Base-by-base conservation (phyloP, 306 rosid species). In the Vigna trinervia region DNA sequence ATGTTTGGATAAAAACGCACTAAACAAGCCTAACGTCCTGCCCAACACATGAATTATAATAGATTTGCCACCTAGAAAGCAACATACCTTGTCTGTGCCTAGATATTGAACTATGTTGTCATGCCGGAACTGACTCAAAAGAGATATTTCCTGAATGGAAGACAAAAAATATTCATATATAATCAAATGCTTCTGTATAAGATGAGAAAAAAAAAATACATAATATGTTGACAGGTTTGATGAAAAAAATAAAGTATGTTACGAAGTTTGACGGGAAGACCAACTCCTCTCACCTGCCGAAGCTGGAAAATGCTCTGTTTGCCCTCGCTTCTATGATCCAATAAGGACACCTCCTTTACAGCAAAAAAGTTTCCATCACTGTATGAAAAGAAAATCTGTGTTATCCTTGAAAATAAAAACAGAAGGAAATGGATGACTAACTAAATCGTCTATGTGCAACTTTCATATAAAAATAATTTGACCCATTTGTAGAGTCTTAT, bases 341-440 rank as follows among this genome's bases (percentile, higher is more conserved):
- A 69, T 51, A 89, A 80, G 13, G 92, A 86, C 48, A 80, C 90
- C 82, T 89, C 92, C 80, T 89, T 89, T 15, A 86, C 88, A 12
- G 90, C 90, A 47, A 89, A 89, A 84, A 89, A 86, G 73, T 71
- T 67, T 12, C 92, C 92, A 82, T 88, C 90, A 17, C 90, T 86
- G 85, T 77, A 13, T 59, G 14, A 73, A 39, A 73, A 79, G 12
- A 62, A 51, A 59, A 81, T 51, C 64, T 1, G 10, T 19, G 39
- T 64, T 30, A 32, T 79, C 71, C 17, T 46, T 12, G 22, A 4
- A 64, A 17, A 64, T 28, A 64, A 38, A 36, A 62, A 5, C 23
- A n/a, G 5, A 1, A 15, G 13, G 13, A 62, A 30, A 12, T 26
- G 3, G 17, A 58, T 43, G 48, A 43, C 48, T 11, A 57, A 39